These are phyloP conservation scores for Botrytis hyacinthi DNA, from an alignment of 2,329 filamentous ascomycete genomes.

Conservation along the genomic window DNA sequence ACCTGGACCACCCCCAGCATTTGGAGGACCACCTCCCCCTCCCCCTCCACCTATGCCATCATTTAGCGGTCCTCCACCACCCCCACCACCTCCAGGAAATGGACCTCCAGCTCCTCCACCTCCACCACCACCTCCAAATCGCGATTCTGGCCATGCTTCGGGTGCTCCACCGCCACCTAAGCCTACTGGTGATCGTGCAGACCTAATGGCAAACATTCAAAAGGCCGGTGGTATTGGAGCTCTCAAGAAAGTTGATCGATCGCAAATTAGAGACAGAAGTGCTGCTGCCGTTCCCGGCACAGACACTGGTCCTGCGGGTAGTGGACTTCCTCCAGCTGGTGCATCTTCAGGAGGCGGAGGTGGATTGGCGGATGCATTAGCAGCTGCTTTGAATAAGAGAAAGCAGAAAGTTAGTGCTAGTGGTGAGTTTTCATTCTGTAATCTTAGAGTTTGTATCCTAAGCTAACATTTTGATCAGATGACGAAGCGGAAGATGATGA, in stretches of 20 bases:
- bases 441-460: slow-evolving; percentile 28
- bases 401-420: slow-evolving; percentile 94
- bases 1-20: slow-evolving; percentile 36
- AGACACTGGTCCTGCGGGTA: slow-evolving; percentile 52
- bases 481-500: slow-evolving; percentile 77
- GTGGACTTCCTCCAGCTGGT: slow-evolving; percentile 52
- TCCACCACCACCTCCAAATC: slow-evolving; percentile 53
- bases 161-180: slow-evolving; percentile 49
- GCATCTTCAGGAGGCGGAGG: slow-evolving; percentile 55
- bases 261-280: slow-evolving; percentile 70
- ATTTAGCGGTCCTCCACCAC: slow-evolving; percentile 36
- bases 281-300: slow-evolving; percentile 57
- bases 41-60: slow-evolving; percentile 43
- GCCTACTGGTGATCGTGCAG: slow-evolving; percentile 51
- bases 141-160: slow-evolving; percentile 52
- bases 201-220: slow-evolving; percentile 70
- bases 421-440: slow-evolving; percentile 61
- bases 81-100: slow-evolving; percentile 37
- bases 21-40: slow-evolving; percentile 43
- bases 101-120: slow-evolving; percentile 51
- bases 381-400: slow-evolving; percentile 72
- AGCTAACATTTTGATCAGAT: slow-evolving; percentile 50
- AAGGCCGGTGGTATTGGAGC: slow-evolving; percentile 63
- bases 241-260: slow-evolving; percentile 73
- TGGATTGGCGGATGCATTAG: slow-evolving; percentile 78